Evolutionary conservation across 208 protist genomes (phyloP).

Genomic region (Acanthamoeba triangularis): DNA sequence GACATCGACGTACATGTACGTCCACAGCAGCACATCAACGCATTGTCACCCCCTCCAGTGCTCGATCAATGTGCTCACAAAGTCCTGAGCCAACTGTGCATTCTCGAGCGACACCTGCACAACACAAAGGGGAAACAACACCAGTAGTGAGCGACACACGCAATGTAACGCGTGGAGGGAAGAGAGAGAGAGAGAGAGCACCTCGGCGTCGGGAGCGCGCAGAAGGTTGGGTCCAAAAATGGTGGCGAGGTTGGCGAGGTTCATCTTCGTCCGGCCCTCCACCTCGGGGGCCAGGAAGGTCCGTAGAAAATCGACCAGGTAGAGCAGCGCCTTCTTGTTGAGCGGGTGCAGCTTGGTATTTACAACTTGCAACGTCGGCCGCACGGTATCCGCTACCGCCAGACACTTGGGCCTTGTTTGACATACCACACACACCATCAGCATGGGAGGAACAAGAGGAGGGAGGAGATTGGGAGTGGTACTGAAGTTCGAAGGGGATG

Average conservation of each 20-base stretch:
- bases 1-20: not conserved
- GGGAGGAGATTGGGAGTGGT: not conserved
- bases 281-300: not conserved
- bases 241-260: constrained; percentile 35
- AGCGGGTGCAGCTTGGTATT: constrained; percentile 35
- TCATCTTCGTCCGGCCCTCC: constrained; percentile 58
- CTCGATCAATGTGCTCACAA: not conserved
- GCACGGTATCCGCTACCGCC: not conserved
- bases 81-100: constrained; percentile 5
- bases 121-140: not conserved
- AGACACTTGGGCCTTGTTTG: constrained; percentile 40
- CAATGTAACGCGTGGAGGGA: not conserved
- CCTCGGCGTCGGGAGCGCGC: constrained; percentile 16
- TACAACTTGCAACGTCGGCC: constrained; percentile 30
- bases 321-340: constrained; percentile 25
- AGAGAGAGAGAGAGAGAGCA: not conserved
- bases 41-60: not conserved
- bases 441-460: not conserved
- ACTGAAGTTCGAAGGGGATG: constrained; percentile 54
- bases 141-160: no score
- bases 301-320: constrained; percentile 5
- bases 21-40: no score
- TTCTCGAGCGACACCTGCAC: constrained; percentile 27
- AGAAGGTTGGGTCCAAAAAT: constrained; percentile 54
- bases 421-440: not conserved